A percentile compares a stretch with the other conserved stretches of the same genome.
Conservation (phyloP, 345 rosid species). For the Citrus maxima region DNA sequence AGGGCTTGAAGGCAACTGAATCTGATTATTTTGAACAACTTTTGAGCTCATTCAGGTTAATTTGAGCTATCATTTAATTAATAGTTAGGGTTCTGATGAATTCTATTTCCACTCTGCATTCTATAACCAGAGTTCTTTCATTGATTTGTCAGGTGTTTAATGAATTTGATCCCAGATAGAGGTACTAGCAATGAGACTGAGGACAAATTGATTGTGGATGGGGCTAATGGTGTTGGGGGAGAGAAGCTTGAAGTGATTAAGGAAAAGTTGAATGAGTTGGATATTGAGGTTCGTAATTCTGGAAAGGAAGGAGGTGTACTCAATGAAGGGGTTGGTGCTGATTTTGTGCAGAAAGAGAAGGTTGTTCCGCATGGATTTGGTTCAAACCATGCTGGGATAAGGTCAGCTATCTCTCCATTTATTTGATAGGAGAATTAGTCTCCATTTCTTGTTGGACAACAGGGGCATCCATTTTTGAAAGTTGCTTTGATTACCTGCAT, state of each 20-base stretch:
- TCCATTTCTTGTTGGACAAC: background rate
- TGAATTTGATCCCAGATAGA: conserved; percentile 56
- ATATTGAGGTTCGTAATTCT: conserved; percentile 66
- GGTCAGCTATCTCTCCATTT: conserved; percentile 38
- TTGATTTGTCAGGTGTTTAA: conserved; percentile 45
- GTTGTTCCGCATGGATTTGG: conserved; percentile 69
- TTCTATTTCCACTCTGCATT: background rate
- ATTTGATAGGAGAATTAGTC: background rate
- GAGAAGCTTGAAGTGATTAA: conserved; percentile 59
- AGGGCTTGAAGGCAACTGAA: conserved; percentile 64
- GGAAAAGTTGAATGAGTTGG: conserved; percentile 45
- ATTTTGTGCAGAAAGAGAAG: conserved; percentile 94
- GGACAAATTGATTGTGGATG: conserved; percentile 66
- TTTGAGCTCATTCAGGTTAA: conserved; percentile 62
- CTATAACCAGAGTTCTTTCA: conserved; percentile 9
- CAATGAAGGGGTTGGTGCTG: conserved; percentile 96
- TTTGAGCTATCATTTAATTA: background rate
- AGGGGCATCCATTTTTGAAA: background rate
- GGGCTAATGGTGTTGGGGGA: conserved; percentile 94
- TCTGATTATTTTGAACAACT: conserved; percentile 74
- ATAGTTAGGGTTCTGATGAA: background rate
- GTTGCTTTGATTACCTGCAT: background rate
- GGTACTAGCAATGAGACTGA: conserved; percentile 19
- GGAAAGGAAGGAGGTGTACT: conserved; percentile 77
- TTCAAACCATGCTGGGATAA: conserved; percentile 47